Base-by-base conservation (phyloP, 164 flowering plant species). In the Hamamelis virginiana region DNA sequence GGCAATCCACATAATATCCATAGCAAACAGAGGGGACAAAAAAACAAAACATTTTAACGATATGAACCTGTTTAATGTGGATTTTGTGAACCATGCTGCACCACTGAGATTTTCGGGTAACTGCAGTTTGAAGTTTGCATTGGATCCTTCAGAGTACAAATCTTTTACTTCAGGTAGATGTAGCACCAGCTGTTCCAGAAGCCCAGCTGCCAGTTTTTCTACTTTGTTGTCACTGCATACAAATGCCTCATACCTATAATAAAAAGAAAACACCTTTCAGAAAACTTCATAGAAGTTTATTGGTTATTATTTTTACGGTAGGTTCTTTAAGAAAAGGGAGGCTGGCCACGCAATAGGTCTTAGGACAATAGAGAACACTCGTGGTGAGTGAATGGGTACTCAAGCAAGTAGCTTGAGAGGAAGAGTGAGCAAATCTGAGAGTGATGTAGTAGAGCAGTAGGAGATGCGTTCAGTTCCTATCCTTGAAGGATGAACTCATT, bases 61-160 rank as follows among this genome's bases (percentile, higher is more conserved):
- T 18, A 69, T 38, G 1, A 61, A 94, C 98, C 97, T 94, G 63
- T 71, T 75, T 22, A 91, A 69, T 62, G 89, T 89, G 43, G 88
- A 78, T 78, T 86, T 91, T 65, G 90, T 84, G 77, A 94, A 91
- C 96, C 98, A 94, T 69, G 81, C 21, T 59, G 80, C 76, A 48
- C 75, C 80, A 38, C 53, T 67, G 51, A 75, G 68, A 66, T 65
- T 75, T 51, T 65, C 82, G 6, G 93, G 86, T 63, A 79, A 57
- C 27, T 81, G 74, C 22, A 94, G 83, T 71, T 80, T 87, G 67
- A 83, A 78, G 71, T 33, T 81, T 62, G 76, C 84, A 75, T 67
- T 60, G 18, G 73, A 80, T 59, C 83, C 86, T 66, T 81, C 72
- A 44, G 73, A 44, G 46, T 60, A 66, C 59, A 81, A 72, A 41